These are phyloP conservation scores for Petunia hybrid DNA, from an alignment of 305 asterid genomes.

Conservation along the genomic window DNA sequence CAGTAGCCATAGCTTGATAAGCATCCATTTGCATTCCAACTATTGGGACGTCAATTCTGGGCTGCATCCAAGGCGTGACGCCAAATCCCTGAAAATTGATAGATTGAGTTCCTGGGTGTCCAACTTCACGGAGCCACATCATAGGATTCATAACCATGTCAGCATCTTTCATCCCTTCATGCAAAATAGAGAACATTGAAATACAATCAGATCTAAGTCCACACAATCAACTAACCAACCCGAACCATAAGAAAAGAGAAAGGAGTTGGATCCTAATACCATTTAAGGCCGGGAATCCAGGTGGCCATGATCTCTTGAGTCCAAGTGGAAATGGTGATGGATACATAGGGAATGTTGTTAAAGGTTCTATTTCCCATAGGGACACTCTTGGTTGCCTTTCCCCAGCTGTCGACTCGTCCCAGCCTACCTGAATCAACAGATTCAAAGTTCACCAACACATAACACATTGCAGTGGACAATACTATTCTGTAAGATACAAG, in stretches of 20 bases:
- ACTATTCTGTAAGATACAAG: background rate
- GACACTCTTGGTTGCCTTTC: constrained; percentile 78
- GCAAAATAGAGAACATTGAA: background rate
- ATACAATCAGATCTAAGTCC: constrained; percentile 45
- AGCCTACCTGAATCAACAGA: constrained; percentile 59
- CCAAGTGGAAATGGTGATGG: constrained; percentile 65
- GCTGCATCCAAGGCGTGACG: constrained; percentile 66
- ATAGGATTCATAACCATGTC: constrained; percentile 66
- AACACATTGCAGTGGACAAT: background rate
- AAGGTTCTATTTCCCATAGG: constrained; percentile 83
- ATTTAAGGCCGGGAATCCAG: constrained; percentile 61
- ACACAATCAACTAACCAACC: background rate
- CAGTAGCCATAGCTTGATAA: constrained; percentile 80
- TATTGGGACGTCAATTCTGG: constrained; percentile 52
- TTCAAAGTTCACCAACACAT: background rate
- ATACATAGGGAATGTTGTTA: constrained; percentile 74
- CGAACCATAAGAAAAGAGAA: background rate
- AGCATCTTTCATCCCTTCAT: constrained; percentile 65
- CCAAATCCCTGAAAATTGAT: constrained; percentile 67
- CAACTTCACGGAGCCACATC: constrained; percentile 60
- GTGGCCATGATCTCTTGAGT: constrained; percentile 74
- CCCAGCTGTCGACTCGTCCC: constrained; percentile 82
- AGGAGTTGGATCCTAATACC: constrained; percentile 38
- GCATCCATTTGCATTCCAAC: constrained; percentile 66
- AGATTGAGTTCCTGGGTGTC: constrained; percentile 53